These are phyloP conservation scores for Lachancea thermotolerans DNA, from an alignment of 805 yeast genomes.

Conservation along the genomic window DNA sequence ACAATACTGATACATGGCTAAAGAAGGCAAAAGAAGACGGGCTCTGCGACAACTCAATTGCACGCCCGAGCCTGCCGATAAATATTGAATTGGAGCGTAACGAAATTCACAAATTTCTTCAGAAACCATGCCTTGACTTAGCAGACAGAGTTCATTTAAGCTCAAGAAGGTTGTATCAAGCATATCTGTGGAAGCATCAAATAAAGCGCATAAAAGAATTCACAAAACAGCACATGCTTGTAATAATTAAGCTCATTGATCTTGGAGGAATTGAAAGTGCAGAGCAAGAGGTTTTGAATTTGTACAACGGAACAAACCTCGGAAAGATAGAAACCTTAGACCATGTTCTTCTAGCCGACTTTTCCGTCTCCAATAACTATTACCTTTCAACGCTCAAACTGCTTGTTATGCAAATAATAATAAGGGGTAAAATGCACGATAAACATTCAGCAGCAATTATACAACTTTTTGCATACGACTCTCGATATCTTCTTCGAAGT, in stretches of 20 bases:
- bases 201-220: constrained; percentile 9
- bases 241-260: constrained; percentile 21
- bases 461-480: constrained; percentile 21
- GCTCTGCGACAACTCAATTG: not conserved
- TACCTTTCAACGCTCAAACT: constrained; percentile 26
- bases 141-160: constrained; percentile 1
- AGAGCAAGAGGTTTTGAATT: constrained; percentile 13
- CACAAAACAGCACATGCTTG: constrained; percentile 20
- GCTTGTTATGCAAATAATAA: constrained; percentile 23
- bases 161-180: constrained; percentile 5
- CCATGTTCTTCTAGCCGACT: constrained; percentile 23
- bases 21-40: not conserved
- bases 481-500: constrained; percentile 19
- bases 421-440: constrained; percentile 14
- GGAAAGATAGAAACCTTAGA: constrained; percentile 11
- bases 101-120: not conserved
- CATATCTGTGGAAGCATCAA: constrained; percentile 9
- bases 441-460: constrained; percentile 13
- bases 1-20: not conserved
- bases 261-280: constrained; percentile 10
- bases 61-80: not conserved
- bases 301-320: constrained; percentile 21
- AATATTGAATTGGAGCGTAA: not conserved
- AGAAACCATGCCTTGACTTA: constrained; percentile 1
- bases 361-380: constrained; percentile 13